Evolutionary conservation across 352 stramenopile species (phyloP).

Genomic region (Phytophthora brassicae): DNA sequence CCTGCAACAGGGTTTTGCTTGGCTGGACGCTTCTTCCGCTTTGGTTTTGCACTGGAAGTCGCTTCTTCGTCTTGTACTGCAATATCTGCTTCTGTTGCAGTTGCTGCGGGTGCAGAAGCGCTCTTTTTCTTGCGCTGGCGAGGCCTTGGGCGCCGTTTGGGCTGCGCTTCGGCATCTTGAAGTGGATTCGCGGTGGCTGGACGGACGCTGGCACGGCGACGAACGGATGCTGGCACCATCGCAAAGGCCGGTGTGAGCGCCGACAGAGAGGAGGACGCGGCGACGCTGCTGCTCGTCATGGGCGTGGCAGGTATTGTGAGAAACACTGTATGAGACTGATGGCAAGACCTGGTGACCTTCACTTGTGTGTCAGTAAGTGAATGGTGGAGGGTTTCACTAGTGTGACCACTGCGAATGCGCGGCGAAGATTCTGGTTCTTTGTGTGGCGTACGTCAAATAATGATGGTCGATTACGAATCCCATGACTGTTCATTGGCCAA

Average conservation of each 20-base stretch:
- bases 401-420: not conserved
- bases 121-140: slow-evolving; percentile 33
- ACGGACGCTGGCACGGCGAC: slow-evolving; percentile 6
- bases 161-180: slow-evolving; percentile 5
- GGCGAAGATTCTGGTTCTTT: not conserved
- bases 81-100: not conserved
- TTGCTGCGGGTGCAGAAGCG: not conserved
- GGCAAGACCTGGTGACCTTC: not conserved
- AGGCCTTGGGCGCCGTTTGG: slow-evolving; percentile 18
- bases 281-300: slow-evolving; percentile 19
- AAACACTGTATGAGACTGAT: not conserved
- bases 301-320: not conserved
- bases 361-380: not conserved
- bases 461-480: not conserved
- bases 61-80: too few relatives aligned
- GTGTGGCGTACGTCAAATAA: not conserved
- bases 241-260: slow-evolving; percentile 21
- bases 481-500: not conserved
- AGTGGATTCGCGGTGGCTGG: not conserved
- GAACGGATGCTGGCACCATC: slow-evolving; percentile 39
- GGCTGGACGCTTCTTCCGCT: slow-evolving; percentile 20
- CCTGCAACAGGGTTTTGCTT: slow-evolving; percentile 8
- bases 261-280: slow-evolving; percentile 19
- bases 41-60: slow-evolving; percentile 2
- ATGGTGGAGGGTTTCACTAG: not conserved